Conservation (phyloP, 2,329 filamentous ascomycete genomes). For the Xylaria digitata region DNA sequence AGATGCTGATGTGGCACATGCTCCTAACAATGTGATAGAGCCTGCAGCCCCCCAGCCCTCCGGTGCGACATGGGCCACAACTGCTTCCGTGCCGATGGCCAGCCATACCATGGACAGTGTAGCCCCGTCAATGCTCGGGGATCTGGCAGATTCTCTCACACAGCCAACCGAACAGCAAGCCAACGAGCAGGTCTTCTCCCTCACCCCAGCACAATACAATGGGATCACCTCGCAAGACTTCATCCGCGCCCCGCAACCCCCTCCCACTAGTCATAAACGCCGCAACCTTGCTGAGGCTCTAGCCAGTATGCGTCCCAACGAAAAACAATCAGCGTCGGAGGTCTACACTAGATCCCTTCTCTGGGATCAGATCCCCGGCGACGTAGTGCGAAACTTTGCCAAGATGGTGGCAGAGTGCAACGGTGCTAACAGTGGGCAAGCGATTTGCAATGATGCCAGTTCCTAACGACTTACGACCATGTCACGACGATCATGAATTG, state of each 20-base stretch:
- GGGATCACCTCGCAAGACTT: slow-evolving; percentile 82
- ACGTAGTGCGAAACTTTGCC: slow-evolving; percentile 92
- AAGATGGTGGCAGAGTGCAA: slow-evolving; percentile 86
- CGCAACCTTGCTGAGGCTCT: slow-evolving; percentile 84
- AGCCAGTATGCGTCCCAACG: slow-evolving; percentile 77
- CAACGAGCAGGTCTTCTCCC: slow-evolving; percentile 86
- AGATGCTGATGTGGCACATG: slow-evolving; percentile 73
- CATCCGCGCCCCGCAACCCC: slow-evolving; percentile 57
- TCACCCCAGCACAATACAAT: slow-evolving; percentile 90
- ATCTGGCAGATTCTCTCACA: slow-evolving; percentile 75
- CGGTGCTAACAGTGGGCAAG: slow-evolving; percentile 56
- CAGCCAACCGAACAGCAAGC: slow-evolving; percentile 86
- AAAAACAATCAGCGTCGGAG: slow-evolving; percentile 81
- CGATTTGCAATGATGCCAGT: slow-evolving; percentile 58
- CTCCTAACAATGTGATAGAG: slow-evolving; percentile 56
- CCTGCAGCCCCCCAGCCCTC: slow-evolving; percentile 65
- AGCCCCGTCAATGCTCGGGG: slow-evolving; percentile 71
- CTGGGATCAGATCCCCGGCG: slow-evolving; percentile 92
- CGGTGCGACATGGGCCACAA: slow-evolving; percentile 59
- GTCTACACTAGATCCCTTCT: slow-evolving; percentile 93
- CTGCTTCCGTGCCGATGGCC: slow-evolving; percentile 55
- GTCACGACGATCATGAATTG: slow-evolving; percentile 51
- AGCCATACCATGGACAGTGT: slow-evolving; percentile 60
- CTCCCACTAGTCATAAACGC: slow-evolving; percentile 71
- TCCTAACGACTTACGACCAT: slow-evolving; percentile 56